Evolutionary conservation across 495 filamentous ascomycete species (phyloP).

Genomic region (Arthonia radiata): DNA sequence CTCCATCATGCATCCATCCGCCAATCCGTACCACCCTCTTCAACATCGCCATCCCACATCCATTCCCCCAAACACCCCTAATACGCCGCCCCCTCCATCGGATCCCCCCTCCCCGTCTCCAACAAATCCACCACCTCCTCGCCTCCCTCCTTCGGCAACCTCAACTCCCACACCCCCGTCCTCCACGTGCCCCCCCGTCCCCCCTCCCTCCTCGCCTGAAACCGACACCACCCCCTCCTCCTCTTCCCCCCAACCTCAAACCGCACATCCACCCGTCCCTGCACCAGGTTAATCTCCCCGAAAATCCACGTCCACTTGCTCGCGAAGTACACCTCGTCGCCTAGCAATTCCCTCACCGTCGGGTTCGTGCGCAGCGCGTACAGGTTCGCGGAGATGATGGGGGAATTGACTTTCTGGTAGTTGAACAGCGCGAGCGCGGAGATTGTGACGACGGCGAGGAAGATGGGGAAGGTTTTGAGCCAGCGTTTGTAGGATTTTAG

Average conservation of each 20-base stretch:
- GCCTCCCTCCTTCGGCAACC: slow-evolving; percentile 34
- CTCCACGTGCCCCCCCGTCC: slow-evolving; percentile 24
- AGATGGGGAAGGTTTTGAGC: slow-evolving; percentile 30
- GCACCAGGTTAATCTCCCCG: slow-evolving; percentile 82
- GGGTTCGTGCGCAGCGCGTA: slow-evolving; percentile 71
- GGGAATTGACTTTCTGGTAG: slow-evolving; percentile 76
- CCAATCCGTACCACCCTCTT: too few relatives aligned
- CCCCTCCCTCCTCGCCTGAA: slow-evolving; percentile 46
- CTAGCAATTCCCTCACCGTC: slow-evolving; percentile 46
- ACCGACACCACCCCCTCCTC: slow-evolving; percentile 46
- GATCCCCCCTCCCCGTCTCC: slow-evolving; percentile 12
- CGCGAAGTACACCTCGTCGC: slow-evolving; percentile 82
- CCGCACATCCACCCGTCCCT: slow-evolving; percentile 66
- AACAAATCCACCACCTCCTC: slow-evolving; percentile 40
- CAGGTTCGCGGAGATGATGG: slow-evolving; percentile 60
- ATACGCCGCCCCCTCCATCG: too few relatives aligned
- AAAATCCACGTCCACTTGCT: slow-evolving; percentile 77
- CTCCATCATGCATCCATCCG: too few relatives aligned
- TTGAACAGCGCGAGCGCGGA: slow-evolving; percentile 80
- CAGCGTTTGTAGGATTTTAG: slow-evolving; percentile 17
- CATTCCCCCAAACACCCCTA: too few relatives aligned
- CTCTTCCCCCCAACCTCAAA: slow-evolving; percentile 76
- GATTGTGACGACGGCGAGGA: slow-evolving; percentile 29
- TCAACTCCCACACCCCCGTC: slow-evolving; percentile 30
- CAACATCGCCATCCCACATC: too few relatives aligned